Evolutionary conservation across 805 yeast species (phyloP), one percentile per base, ranked within the genome.

Genomic region (Zygosaccharomyces rouxii): DNA sequence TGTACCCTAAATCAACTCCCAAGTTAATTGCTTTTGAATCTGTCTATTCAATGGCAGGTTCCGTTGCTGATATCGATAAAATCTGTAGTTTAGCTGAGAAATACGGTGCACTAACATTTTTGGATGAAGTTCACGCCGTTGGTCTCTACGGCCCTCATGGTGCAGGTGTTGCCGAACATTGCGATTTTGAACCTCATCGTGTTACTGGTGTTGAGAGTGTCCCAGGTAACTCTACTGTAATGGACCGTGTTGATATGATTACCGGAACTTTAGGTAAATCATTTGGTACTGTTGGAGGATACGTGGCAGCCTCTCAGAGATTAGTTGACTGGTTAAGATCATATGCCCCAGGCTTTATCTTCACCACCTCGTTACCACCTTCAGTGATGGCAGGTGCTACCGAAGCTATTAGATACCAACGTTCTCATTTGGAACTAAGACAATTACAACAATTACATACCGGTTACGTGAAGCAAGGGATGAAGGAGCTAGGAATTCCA

Each of bases 101-200:
- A 71, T 94, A 94, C 67, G 98, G 98, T 53, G 98, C 98, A 41
- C 71, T 94, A 60, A 94, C 99, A 26, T 94, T 94, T 70, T 75
- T 94, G 67, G 99, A 94, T 68, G 99, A 94, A 71, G 99, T 94
- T 33, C 99, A 94, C 64, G 98, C 99, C 30, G 98, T 94, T 41
- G 99, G 99, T 48, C 79, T 94, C 84, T 94, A 94, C 66, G 99
- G 99, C 61, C 98, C 99, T 51, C 96, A 87, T 62, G 99, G 99
- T 65, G 99, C 97, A 29, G 99, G 99, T 72, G 98, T 94, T 47
- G 97, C 98, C 42, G 99, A 94, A 71, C 99, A 94, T 68, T 75
- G 86, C 61, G 88, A 94, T 71, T 94, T 89, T 59, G 87, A 87
- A 41, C 81, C 83, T 47, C 95, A 92, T 66, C 79, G 87, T 63